phyloP scores from a whole-genome alignment of 2,329 filamentous ascomycete species.

The Stachybotrys chartarum region DNA sequence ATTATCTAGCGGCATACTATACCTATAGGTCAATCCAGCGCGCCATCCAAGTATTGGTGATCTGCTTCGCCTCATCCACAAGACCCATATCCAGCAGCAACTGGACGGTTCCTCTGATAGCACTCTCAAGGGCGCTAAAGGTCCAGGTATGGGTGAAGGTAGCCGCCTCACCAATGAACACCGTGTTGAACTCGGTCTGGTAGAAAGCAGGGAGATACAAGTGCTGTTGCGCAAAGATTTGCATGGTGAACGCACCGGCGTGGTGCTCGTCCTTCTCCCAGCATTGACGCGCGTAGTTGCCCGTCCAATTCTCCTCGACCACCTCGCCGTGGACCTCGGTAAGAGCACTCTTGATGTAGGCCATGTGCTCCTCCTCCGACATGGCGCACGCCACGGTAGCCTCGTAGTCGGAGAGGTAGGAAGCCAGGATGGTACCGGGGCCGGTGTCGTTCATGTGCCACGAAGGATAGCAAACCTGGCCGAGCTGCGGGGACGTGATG shows the following conservation, averaged over 20 bases:
- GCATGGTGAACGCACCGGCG: slow-evolving; percentile 47
- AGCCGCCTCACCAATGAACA: slow-evolving; percentile 25
- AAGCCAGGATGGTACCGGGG: slow-evolving; percentile 7
- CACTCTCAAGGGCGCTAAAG: slow-evolving; percentile 42
- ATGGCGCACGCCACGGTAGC: slow-evolving; percentile 9
- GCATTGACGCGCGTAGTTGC: slow-evolving; percentile 49
- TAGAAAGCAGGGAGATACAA: slow-evolving; percentile 55
- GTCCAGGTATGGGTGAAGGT: slow-evolving; percentile 54
- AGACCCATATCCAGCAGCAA: slow-evolving; percentile 46
- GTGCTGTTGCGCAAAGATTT: slow-evolving; percentile 47
- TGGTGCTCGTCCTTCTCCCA: slow-evolving; percentile 51
- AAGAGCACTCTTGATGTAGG: slow-evolving; percentile 9
- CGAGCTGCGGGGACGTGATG: slow-evolving; percentile 6
- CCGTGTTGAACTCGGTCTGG: slow-evolving; percentile 42
- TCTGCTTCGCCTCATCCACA: slow-evolving; percentile 53
- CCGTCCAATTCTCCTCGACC: slow-evolving; percentile 48
- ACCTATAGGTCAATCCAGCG: slow-evolving; percentile 34
- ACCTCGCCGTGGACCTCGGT: slow-evolving; percentile 21
- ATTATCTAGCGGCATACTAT: no score
- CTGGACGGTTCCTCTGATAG: slow-evolving; percentile 47
- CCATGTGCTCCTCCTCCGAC: slow-evolving; percentile 13
- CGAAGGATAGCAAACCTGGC: slow-evolving; percentile 11
- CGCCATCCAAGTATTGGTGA: slow-evolving; percentile 52
- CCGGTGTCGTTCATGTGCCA: slow-evolving; percentile 11
- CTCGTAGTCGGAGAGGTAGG: slow-evolving; percentile 9